These are phyloP conservation scores for Botrytis sinoallii DNA, from an alignment of 2,329 filamentous ascomycete species.

Conservation along the genomic window DNA sequence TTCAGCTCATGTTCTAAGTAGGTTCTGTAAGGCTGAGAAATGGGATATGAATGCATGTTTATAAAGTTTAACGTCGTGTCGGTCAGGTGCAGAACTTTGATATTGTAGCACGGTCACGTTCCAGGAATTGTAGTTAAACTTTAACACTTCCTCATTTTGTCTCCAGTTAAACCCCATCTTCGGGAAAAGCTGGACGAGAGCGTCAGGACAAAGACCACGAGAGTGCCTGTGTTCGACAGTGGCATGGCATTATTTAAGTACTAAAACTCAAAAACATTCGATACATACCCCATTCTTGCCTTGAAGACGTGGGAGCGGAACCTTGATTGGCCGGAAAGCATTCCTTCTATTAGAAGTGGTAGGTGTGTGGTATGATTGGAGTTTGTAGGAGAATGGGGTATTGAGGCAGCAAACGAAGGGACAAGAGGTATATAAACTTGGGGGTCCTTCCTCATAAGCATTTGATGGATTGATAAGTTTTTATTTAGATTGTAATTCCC, in stretches of 20 bases:
- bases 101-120: conserved; percentile 2
- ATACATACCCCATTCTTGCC: conserved; percentile 9
- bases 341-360: neutral
- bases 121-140: neutral
- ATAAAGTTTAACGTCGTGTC: neutral
- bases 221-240: conserved; percentile 4
- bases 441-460: neutral
- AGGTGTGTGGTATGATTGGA: neutral
- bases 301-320: neutral
- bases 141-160: neutral
- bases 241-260: neutral
- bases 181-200: neutral
- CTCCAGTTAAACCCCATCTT: conserved; percentile 9
- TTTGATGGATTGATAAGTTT: neutral
- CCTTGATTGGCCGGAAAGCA: neutral
- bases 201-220: conserved; percentile 4
- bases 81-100: neutral
- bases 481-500: neutral
- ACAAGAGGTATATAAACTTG: conserved; percentile 5
- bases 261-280: neutral
- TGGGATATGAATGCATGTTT: neutral
- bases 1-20: neutral
- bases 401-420: neutral
- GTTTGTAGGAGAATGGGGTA: conserved; percentile 5
- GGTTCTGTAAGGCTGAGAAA: neutral